A percentile compares a stretch with the other conserved stretches of the same genome.
These are phyloP conservation scores for Penicillium daleae DNA, from an alignment of 495 filamentous ascomycete genomes.

Conservation along the genomic window DNA sequence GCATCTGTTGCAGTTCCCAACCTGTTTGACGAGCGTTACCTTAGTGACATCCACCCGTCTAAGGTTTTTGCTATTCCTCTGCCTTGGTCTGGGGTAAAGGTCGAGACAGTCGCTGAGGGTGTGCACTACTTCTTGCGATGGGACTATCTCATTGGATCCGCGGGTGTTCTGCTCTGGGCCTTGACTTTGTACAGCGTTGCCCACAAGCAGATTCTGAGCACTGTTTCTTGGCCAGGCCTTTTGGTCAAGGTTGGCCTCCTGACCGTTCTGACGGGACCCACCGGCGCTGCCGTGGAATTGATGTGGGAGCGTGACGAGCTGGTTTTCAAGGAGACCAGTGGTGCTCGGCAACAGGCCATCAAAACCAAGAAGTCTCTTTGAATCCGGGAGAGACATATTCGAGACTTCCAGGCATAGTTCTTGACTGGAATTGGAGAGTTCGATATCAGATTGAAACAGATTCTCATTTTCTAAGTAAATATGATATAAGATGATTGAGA, in stretches of 20 bases:
- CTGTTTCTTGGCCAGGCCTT: slow-evolving; percentile 33
- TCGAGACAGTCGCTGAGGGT: slow-evolving; percentile 50
- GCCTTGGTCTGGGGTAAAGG: slow-evolving; percentile 43
- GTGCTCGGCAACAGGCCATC: slow-evolving; percentile 23
- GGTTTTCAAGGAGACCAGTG: slow-evolving; percentile 38
- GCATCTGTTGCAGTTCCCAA: slow-evolving; percentile 40
- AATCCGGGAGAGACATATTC: neutral
- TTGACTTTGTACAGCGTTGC: slow-evolving; percentile 45
- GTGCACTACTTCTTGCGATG: slow-evolving; percentile 59
- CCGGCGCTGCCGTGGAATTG: slow-evolving; percentile 53
- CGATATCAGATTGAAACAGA: neutral
- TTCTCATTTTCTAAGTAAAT: neutral
- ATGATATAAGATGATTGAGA: neutral
- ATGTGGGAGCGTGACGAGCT: slow-evolving; percentile 62
- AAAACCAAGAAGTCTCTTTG: slow-evolving; percentile 32
- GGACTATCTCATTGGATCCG: slow-evolving; percentile 59
- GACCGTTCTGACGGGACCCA: slow-evolving; percentile 51
- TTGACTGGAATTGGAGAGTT: neutral
- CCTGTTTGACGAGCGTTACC: slow-evolving; percentile 38
- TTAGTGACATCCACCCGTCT: slow-evolving; percentile 40
- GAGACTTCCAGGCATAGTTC: neutral
- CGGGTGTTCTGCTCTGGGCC: slow-evolving; percentile 59
- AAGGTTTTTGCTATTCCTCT: slow-evolving; percentile 47
- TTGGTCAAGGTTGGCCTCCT: slow-evolving; percentile 43
- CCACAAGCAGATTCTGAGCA: slow-evolving; percentile 41